Base-by-base conservation (phyloP, 208 protist species). In the Crithidia expoeki region DNA sequence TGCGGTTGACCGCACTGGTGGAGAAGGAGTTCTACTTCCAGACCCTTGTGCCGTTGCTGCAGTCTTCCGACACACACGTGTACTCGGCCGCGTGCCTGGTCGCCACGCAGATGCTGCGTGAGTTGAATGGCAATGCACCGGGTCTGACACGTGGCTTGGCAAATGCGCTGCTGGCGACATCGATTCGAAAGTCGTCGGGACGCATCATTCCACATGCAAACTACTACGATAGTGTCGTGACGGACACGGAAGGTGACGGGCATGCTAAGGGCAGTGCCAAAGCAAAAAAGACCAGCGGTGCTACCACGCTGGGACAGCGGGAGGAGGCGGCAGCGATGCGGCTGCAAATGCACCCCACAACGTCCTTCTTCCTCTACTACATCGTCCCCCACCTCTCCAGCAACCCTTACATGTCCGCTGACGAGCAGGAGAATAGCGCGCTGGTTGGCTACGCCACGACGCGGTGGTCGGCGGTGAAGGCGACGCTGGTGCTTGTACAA, bases 31-130 rank as follows among this genome's bases (percentile, higher is more conserved):
- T 94, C 65, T 73, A 86, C 36, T 50, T 58, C 7, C 78, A 68
- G 56, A 79, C 89, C 4, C 38, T 94, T 23, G 36, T 89, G n/a
- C 85, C 86, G 16, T 74, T 94, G 21, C 76, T 94, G 21, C 69
- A 76, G 64, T 77, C 76, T 17, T 25, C 72, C 4, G 83, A 92
- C 65, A 80, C 57, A 19, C 71, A 70, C 42, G 85, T 88, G 46
- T 94, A 91, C 81, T 27, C 75, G 42, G 70, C 84, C 2, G 81
- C 76, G 25, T 85, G 81, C 50, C 36, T 91, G 32, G 74, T 91
- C 46, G 52, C 72, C 34, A 59, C 80, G 6, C 52, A 72, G 27
- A 25, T 86, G 57, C 30, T 94, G 33, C 47, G 49, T n/a, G 70
- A 79, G 21, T 46, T 84, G 19, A 58, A 77, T 17, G 30, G 56